Percentiles rank a stretch among this genome's conserved stretches.
Evolutionary conservation across 345 rosid species (phyloP).

Genomic region (Schrenkiella parvula): DNA sequence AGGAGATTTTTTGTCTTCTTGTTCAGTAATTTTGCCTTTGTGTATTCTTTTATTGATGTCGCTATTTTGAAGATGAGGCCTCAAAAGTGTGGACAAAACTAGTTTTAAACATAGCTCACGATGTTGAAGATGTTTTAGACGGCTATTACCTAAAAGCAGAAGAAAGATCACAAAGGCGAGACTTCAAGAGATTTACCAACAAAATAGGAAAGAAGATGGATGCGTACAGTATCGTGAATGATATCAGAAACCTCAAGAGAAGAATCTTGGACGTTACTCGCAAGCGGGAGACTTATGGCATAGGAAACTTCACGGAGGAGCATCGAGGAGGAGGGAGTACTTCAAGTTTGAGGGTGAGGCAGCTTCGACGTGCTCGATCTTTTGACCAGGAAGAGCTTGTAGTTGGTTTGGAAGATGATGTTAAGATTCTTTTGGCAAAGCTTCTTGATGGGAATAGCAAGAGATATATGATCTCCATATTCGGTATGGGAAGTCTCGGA

Average conservation of each 20-base stretch:
- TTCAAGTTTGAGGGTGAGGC: not conserved
- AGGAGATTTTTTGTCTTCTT: too few species aligned
- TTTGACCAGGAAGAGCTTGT: slow-evolving; percentile 9
- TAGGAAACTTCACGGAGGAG: not conserved
- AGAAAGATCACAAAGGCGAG: slow-evolving; percentile 9
- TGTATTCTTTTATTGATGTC: too few species aligned
- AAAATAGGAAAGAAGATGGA: not conserved
- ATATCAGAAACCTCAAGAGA: slow-evolving; percentile 10
- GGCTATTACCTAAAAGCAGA: not conserved
- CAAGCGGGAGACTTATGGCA: slow-evolving; percentile 8
- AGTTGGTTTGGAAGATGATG: slow-evolving; percentile 19
- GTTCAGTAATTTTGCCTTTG: too few species aligned
- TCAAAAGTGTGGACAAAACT: slow-evolving; percentile 13
- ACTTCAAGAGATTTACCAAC: not conserved
- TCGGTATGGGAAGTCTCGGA: slow-evolving; percentile 34
- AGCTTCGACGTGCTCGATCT: slow-evolving; percentile 4
- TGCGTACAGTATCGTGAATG: not conserved
- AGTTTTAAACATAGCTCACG: slow-evolving; percentile 9
- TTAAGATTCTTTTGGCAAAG: not conserved
- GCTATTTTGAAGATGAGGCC: slow-evolving; percentile 12
- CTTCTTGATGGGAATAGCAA: not conserved
- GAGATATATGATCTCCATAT: slow-evolving; percentile 11
- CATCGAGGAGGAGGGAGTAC: not conserved
- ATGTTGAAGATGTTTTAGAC: slow-evolving; percentile 15
- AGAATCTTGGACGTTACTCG: slow-evolving; percentile 16